Percentiles rank a stretch among this genome's conserved stretches.
These are phyloP conservation scores for Stylonectria norvegica DNA, from an alignment of 2,329 filamentous ascomycete genomes.

Conservation along the genomic window DNA sequence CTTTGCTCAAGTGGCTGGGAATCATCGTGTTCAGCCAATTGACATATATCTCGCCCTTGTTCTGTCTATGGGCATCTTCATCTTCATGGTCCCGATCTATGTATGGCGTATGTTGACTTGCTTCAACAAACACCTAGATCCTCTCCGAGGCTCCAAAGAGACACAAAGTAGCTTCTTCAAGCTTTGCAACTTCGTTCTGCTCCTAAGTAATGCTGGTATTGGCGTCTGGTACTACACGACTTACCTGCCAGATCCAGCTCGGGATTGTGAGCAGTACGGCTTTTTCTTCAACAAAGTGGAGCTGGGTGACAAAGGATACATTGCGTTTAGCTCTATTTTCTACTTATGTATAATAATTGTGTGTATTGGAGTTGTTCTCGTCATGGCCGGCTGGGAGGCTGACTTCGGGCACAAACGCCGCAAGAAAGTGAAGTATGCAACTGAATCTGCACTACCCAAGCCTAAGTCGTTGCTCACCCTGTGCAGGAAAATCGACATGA, in stretches of 20 bases:
- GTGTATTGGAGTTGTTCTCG: slow-evolving; percentile 22
- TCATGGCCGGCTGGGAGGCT: slow-evolving; percentile 22
- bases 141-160: slow-evolving; percentile 28
- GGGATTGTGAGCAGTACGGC: slow-evolving; percentile 27
- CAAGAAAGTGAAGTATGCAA: slow-evolving; percentile 21
- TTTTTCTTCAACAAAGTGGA: slow-evolving; percentile 32
- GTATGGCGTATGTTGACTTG: slow-evolving; percentile 32
- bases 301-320: slow-evolving; percentile 25
- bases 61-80: slow-evolving; percentile 28
- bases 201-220: slow-evolving; percentile 27
- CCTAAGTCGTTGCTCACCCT: slow-evolving; percentile 1
- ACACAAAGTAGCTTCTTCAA: slow-evolving; percentile 24
- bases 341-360: slow-evolving; percentile 27
- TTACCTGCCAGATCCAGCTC: slow-evolving; percentile 21
- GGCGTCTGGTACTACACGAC: slow-evolving; percentile 33
- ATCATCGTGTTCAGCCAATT: slow-evolving; percentile 21
- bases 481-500: slow-evolving; percentile 18
- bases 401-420: slow-evolving; percentile 13
- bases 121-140: slow-evolving; percentile 31
- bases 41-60: slow-evolving; percentile 34
- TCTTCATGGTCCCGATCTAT: slow-evolving; percentile 33
- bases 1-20: slow-evolving; percentile 24
- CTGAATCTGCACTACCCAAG: background rate
- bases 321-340: slow-evolving; percentile 30
- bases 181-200: slow-evolving; percentile 22